These are phyloP conservation scores for Artemisia annua DNA, from an alignment of 129 eudicot species.

Conservation along the genomic window DNA sequence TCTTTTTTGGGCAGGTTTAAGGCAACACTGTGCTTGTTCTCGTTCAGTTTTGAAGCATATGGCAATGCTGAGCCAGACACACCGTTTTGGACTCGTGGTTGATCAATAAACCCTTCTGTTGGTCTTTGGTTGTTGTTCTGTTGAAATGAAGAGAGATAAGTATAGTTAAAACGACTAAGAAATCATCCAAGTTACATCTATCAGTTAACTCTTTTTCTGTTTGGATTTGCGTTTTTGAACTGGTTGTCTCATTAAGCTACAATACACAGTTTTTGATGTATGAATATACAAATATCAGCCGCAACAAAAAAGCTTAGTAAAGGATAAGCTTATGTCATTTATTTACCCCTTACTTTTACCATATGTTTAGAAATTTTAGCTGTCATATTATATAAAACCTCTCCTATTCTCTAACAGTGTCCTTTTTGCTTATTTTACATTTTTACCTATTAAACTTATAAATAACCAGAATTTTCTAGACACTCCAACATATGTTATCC, in stretches of 20 bases:
- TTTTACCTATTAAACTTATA: background rate
- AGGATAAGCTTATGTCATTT: too few relatives aligned
- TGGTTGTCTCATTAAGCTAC: too few relatives aligned
- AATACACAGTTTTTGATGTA: too few relatives aligned
- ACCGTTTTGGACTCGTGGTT: constrained; percentile 38
- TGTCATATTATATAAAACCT: too few relatives aligned
- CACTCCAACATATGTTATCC: too few relatives aligned
- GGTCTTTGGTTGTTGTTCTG: constrained; percentile 50
- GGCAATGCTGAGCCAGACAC: constrained; percentile 39
- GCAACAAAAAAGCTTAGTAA: too few relatives aligned
- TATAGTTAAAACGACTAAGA: background rate
- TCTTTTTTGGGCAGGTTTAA: constrained; percentile 45
- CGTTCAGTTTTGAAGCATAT: constrained; percentile 44
- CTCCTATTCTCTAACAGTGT: background rate
- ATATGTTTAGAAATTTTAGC: too few relatives aligned
- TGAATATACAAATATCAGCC: too few relatives aligned
- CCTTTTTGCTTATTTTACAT: background rate
- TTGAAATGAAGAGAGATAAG: background rate
- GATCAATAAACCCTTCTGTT: constrained; percentile 49
- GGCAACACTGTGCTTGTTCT: constrained; percentile 34
- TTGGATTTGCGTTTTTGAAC: too few relatives aligned
- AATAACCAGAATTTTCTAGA: too few relatives aligned
- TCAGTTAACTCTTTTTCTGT: background rate
- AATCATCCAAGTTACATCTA: background rate
- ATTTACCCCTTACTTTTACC: too few relatives aligned